Evolutionary conservation across 495 filamentous ascomycete genomes (phyloP).

Genomic region (Penicillium roqueforti): DNA sequence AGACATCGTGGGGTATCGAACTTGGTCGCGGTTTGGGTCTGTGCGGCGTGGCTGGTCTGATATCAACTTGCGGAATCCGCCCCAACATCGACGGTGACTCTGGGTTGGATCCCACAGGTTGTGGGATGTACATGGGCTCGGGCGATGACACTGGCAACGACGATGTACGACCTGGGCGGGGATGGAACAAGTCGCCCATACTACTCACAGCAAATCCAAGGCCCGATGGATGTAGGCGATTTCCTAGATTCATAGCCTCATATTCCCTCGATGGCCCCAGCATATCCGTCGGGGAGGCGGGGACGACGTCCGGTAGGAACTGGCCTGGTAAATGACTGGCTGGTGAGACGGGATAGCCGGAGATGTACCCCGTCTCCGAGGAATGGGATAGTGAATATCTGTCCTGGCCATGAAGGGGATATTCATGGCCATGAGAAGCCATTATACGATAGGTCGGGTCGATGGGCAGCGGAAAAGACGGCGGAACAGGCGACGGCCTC

Average conservation of each 20-base stretch:
- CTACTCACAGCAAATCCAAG: background rate
- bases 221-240: background rate
- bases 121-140: background rate
- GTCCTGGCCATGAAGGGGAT: background rate
- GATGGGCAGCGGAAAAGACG: conserved; percentile 4
- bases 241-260: background rate
- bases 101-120: background rate
- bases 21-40: background rate
- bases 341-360: background rate
- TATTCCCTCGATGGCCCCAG: background rate
- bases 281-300: background rate
- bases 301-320: background rate
- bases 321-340: background rate
- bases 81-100: background rate
- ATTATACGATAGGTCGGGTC: conserved; percentile 4
- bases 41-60: background rate
- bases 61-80: background rate
- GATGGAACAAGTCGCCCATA: background rate
- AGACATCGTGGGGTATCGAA: background rate
- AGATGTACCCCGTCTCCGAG: background rate
- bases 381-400: background rate
- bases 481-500: conserved; percentile 10
- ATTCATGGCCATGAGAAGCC: background rate
- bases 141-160: background rate
- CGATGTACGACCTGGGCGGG: background rate